Conservation (phyloP, 331 rosid species). For the Arachis monticola region DNA sequence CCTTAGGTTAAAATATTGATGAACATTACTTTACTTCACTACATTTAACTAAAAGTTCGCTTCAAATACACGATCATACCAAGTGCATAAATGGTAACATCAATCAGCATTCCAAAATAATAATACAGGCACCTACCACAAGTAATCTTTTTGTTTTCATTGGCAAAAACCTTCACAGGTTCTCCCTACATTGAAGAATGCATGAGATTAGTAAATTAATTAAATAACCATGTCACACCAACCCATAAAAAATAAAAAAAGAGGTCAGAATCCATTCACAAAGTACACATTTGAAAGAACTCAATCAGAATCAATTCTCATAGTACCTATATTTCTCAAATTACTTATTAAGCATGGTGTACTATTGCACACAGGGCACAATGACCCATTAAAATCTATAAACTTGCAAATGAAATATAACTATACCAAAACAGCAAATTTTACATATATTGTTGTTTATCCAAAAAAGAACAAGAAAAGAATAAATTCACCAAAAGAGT, state of each 20-base stretch:
- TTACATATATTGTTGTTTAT: slow-evolving; percentile 13
- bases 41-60: neutral
- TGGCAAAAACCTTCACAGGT: slow-evolving; percentile 86
- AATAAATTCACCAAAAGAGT: too few relatives aligned
- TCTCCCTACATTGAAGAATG: slow-evolving; percentile 74
- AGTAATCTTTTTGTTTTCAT: slow-evolving; percentile 71
- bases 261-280: slow-evolving; percentile 20
- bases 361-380: too few relatives aligned
- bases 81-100: slow-evolving; percentile 15
- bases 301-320: too few relatives aligned
- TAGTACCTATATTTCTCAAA: neutral
- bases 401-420: too few relatives aligned
- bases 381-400: too few relatives aligned
- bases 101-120: slow-evolving; percentile 20
- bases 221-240: neutral
- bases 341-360: too few relatives aligned
- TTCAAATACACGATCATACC: slow-evolving; percentile 21
- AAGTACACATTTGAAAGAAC: slow-evolving; percentile 26
- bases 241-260: neutral
- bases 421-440: neutral
- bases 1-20: neutral
- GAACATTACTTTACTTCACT: neutral
- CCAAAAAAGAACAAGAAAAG: neutral
- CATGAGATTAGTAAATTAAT: slow-evolving; percentile 5
- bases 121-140: slow-evolving; percentile 68